phyloP scores from a whole-genome alignment of 352 stramenopile species.

The Pythium pyrilobum region DNA sequence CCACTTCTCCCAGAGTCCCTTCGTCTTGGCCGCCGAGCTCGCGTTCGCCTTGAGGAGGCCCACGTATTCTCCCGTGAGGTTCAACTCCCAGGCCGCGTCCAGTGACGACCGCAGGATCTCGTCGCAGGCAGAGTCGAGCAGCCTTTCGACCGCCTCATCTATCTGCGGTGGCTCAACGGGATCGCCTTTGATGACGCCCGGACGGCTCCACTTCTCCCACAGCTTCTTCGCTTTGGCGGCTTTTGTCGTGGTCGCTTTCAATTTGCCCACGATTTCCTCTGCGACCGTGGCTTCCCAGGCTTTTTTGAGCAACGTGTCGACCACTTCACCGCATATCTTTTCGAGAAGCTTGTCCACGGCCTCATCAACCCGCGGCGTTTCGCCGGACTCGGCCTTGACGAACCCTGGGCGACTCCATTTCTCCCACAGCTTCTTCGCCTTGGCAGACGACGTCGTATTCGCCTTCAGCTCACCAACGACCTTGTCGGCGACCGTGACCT shows the following conservation, averaged over 20 bases:
- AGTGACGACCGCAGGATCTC: not conserved
- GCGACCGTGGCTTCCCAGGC: not conserved
- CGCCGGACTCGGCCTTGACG: slow-evolving; percentile 1
- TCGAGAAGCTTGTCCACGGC: not conserved
- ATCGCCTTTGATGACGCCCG: slow-evolving; percentile 2
- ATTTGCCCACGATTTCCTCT: not conserved
- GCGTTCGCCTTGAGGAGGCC: not conserved
- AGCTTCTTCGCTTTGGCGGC: slow-evolving; percentile 11
- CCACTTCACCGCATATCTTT: not conserved
- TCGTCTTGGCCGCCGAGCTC: not conserved
- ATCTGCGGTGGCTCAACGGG: not conserved
- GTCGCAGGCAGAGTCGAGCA: not conserved
- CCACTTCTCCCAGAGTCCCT: slow-evolving; percentile 4
- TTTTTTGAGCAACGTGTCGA: not conserved
- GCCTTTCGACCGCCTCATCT: not conserved
- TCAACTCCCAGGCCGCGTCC: not conserved
- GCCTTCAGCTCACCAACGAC: not conserved
- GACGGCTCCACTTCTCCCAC: slow-evolving; percentile 6
- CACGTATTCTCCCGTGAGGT: too few relatives aligned
- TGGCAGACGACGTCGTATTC: slow-evolving; percentile 5
- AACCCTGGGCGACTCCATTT: slow-evolving; percentile 6
- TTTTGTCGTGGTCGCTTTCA: slow-evolving; percentile 1
- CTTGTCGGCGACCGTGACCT: not conserved
- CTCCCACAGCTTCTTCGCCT: slow-evolving; percentile 12
- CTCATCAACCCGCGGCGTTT: too few relatives aligned